These are phyloP conservation scores for Leishmania braziliensis DNA, from an alignment of 208 protist genomes.

Conservation along the genomic window DNA sequence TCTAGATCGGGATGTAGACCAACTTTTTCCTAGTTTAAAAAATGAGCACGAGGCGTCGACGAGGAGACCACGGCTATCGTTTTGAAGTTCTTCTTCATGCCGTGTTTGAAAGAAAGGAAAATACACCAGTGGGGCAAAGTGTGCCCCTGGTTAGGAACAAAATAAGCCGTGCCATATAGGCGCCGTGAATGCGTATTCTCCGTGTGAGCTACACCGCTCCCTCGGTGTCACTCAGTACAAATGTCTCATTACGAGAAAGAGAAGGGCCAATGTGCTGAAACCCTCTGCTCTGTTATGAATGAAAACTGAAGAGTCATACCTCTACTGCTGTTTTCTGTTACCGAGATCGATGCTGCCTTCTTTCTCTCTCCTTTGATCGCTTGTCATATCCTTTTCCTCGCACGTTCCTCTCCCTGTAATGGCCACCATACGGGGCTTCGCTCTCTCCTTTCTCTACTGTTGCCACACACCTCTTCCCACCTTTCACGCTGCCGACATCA, in stretches of 20 bases:
- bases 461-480: not conserved
- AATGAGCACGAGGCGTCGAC: not conserved
- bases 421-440: not conserved
- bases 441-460: not conserved
- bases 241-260: not conserved
- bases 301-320: not conserved
- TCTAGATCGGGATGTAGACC: not conserved
- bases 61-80: not conserved
- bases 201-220: not conserved
- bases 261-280: not conserved
- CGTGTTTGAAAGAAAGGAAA: not conserved
- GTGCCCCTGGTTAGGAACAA: not conserved
- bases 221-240: not conserved
- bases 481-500: not conserved
- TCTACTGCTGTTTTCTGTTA: not conserved
- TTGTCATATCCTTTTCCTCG: conserved; percentile 15
- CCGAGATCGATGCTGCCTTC: not conserved
- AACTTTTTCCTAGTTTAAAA: not conserved
- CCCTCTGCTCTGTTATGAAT: not conserved
- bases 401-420: not conserved
- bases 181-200: not conserved
- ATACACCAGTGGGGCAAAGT: not conserved
- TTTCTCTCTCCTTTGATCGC: not conserved
- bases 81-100: not conserved
- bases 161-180: not conserved